Evolutionary conservation across 2,329 filamentous ascomycete genomes (phyloP).

Genomic region (Claviceps capensis): DNA sequence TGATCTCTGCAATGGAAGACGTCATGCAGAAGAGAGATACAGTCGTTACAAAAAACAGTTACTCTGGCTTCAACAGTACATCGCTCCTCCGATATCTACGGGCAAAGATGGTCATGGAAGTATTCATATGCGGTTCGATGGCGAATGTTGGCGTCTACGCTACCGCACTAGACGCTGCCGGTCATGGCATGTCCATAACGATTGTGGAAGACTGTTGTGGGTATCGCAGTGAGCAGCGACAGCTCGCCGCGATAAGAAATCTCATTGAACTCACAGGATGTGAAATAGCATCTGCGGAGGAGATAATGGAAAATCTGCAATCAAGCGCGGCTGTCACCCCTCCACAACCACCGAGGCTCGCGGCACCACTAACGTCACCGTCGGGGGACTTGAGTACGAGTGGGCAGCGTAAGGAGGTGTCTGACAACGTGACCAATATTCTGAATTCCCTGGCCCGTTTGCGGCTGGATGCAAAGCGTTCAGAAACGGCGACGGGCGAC

Average conservation of each 20-base stretch:
- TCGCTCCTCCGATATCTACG: slow-evolving; percentile 63
- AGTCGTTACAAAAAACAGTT: slow-evolving; percentile 56
- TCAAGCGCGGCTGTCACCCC: slow-evolving; percentile 6
- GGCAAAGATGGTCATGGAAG: slow-evolving; percentile 75
- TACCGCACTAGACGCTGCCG: slow-evolving; percentile 78
- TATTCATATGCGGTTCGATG: slow-evolving; percentile 78
- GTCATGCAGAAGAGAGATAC: slow-evolving; percentile 35
- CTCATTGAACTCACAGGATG: slow-evolving; percentile 67
- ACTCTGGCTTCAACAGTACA: slow-evolving; percentile 74
- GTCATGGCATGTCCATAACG: slow-evolving; percentile 77
- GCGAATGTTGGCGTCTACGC: slow-evolving; percentile 84
- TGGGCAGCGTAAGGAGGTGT: not conserved
- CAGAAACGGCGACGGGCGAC: slow-evolving; percentile 8
- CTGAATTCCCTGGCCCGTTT: slow-evolving; percentile 19
- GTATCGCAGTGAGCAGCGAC: slow-evolving; percentile 55
- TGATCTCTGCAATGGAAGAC: slow-evolving; percentile 28
- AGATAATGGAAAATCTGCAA: slow-evolving; percentile 33
- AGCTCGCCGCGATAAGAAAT: slow-evolving; percentile 54
- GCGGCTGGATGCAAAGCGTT: slow-evolving; percentile 15
- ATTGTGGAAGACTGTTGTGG: slow-evolving; percentile 82
- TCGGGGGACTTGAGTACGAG: not conserved
- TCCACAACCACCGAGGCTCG: slow-evolving; percentile 2
- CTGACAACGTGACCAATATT: slow-evolving; percentile 14
- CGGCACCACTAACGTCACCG: not conserved
- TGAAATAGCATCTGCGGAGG: slow-evolving; percentile 43